Evolutionary conservation across 2,329 filamentous ascomycete species (phyloP).

Genomic region (Parastagonospora avenae): DNA sequence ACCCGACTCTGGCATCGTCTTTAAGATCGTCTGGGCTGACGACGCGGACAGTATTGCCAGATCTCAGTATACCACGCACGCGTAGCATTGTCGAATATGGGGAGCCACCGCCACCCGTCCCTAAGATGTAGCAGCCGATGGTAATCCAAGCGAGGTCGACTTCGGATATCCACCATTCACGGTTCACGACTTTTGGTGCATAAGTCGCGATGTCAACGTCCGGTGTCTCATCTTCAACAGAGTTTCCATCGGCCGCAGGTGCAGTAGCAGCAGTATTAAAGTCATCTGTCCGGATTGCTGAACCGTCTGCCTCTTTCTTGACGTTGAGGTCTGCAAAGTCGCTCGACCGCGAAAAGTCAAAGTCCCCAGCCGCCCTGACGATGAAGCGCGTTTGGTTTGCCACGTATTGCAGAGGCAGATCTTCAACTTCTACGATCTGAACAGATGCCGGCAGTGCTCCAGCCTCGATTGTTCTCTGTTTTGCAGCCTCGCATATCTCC

Average conservation of each 20-base stretch:
- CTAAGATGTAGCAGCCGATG: slow-evolving; percentile 56
- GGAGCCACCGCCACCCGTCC: slow-evolving; percentile 56
- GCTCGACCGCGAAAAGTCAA: slow-evolving; percentile 44
- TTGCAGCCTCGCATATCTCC: slow-evolving; percentile 46
- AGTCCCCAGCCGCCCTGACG: slow-evolving; percentile 62
- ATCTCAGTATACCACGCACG: slow-evolving; percentile 47
- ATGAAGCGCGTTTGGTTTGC: slow-evolving; percentile 57
- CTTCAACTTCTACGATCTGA: slow-evolving; percentile 47
- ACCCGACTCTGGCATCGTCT: slow-evolving; percentile 52
- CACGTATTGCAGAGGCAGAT: slow-evolving; percentile 62
- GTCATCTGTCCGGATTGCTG: slow-evolving; percentile 6
- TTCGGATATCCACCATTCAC: slow-evolving; percentile 53
- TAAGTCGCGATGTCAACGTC: slow-evolving; percentile 45
- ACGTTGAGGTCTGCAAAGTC: slow-evolving; percentile 34
- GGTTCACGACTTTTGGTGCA: slow-evolving; percentile 45
- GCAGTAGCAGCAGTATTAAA: slow-evolving; percentile 11
- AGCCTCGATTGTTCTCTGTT: slow-evolving; percentile 46
- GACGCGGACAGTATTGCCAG: slow-evolving; percentile 49
- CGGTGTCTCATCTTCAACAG: slow-evolving; percentile 13
- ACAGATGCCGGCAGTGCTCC: slow-evolving; percentile 42
- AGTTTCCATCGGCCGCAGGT: slow-evolving; percentile 19
- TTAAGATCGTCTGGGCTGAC: slow-evolving; percentile 51
- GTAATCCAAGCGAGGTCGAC: slow-evolving; percentile 54
- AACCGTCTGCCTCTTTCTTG: slow-evolving; percentile 22
- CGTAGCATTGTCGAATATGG: slow-evolving; percentile 53